Percentiles rank a stretch among this genome's conserved stretches.
Conservation (phyloP, 192 early-diverging fungal species). For the Pilobolus umbonatus region DNA sequence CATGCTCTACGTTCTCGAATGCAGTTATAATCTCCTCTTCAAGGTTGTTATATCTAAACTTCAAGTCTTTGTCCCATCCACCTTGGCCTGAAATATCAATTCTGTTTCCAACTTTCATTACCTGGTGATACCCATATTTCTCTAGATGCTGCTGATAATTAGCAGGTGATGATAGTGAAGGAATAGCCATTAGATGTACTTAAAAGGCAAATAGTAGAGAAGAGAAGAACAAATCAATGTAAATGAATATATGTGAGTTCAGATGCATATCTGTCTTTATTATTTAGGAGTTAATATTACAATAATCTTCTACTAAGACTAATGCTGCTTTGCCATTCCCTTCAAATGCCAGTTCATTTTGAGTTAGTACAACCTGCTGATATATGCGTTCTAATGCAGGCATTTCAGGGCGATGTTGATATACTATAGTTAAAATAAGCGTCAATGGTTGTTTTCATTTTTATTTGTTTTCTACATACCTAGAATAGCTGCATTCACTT, state of each 20-base stretch:
- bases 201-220: no score
- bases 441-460: background rate
- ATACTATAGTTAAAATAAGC: background rate
- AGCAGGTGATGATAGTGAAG: slow-evolving; percentile 2
- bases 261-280: no score
- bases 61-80: slow-evolving; percentile 3
- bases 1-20: slow-evolving; percentile 4
- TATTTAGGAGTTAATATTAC: slow-evolving; percentile 2
- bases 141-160: background rate
- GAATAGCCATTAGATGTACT: background rate
- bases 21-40: background rate
- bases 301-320: slow-evolving; percentile 17
- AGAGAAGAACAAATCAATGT: no score
- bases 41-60: slow-evolving; percentile 4
- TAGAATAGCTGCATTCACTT: slow-evolving; percentile 64
- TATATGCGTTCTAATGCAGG: slow-evolving; percentile 23
- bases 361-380: slow-evolving; percentile 14
- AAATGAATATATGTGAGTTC: no score
- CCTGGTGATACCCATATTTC: slow-evolving; percentile 5
- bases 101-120: slow-evolving; percentile 5
- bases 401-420: slow-evolving; percentile 12
- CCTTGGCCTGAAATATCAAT: slow-evolving; percentile 14
- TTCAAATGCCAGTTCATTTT: slow-evolving; percentile 21
- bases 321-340: slow-evolving; percentile 17
- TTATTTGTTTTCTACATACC: slow-evolving; percentile 28